Conservation (phyloP, 768 basidiomycete genomes). For the Pisolithus tinctorius region DNA sequence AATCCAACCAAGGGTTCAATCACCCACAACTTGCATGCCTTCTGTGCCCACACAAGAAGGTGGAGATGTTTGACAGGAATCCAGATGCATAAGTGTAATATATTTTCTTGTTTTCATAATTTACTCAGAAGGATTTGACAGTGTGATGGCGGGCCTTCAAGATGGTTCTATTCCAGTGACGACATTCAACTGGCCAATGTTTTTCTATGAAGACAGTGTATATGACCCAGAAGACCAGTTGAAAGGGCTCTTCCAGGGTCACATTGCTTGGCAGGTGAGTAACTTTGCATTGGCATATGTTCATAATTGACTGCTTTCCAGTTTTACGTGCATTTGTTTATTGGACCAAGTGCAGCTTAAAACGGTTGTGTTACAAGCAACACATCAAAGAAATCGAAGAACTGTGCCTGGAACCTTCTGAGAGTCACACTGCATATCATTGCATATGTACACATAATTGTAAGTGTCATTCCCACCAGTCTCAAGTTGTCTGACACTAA, state of each 20-base stretch:
- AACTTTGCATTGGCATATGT: neutral
- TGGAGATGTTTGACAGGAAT: neutral
- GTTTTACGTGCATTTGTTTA: neutral
- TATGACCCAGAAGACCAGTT: neutral
- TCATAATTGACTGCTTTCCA: neutral
- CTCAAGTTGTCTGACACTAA: too few species aligned
- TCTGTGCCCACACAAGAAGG: neutral
- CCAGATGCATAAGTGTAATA: neutral
- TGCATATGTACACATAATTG: too few species aligned
- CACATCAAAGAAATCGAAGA: neutral
- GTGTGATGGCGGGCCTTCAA: neutral
- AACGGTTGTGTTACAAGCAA: neutral
- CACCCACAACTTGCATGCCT: neutral
- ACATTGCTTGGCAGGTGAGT: neutral
- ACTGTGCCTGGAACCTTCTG: too few species aligned
- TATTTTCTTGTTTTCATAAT: neutral
- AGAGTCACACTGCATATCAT: too few species aligned
- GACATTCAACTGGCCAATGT: neutral
- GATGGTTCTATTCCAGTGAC: neutral
- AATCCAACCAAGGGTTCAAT: neutral
- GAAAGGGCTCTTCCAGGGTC: neutral
- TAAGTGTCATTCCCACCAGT: too few species aligned
- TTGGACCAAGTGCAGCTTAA: neutral
- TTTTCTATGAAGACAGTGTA: neutral
- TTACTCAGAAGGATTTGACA: neutral